Conservation (phyloP, 768 basidiomycete genomes). For the Leccinum longicurvipes region DNA sequence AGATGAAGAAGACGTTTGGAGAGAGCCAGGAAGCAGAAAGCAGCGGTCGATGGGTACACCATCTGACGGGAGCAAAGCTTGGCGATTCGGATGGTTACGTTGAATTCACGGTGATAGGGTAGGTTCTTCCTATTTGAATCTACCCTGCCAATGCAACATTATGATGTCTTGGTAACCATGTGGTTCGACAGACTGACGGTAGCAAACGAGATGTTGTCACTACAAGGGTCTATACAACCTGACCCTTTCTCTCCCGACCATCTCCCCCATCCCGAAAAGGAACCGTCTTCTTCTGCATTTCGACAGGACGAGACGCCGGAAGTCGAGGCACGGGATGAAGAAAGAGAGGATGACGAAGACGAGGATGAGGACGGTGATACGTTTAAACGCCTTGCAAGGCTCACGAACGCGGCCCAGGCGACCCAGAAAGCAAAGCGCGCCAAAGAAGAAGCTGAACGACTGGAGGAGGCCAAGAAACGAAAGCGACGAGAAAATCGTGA, state of each 20-base stretch:
- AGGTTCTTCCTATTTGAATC: neutral
- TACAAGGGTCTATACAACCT: constrained; percentile 77
- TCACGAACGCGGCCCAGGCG: constrained; percentile 29
- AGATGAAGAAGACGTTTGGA: neutral
- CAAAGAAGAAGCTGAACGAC: constrained; percentile 26
- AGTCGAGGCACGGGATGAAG: constrained; percentile 11
- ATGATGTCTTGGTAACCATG: constrained; percentile 1
- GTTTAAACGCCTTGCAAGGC: constrained; percentile 30
- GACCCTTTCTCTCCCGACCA: constrained; percentile 72
- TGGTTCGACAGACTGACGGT: constrained; percentile 62
- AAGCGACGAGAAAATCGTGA: constrained; percentile 24
- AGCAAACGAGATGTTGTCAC: constrained; percentile 90
- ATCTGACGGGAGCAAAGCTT: constrained; percentile 60
- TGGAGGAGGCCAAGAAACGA: constrained; percentile 30
- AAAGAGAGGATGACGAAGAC: constrained; percentile 7
- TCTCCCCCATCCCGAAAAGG: constrained; percentile 30
- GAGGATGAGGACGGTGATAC: constrained; percentile 32
- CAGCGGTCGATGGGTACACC: constrained; percentile 79
- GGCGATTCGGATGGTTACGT: constrained; percentile 67
- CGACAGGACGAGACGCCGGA: constrained; percentile 15
- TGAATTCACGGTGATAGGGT: constrained; percentile 88
- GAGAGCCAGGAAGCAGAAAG: constrained; percentile 37
- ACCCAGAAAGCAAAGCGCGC: constrained; percentile 22
- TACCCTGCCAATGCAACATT: neutral
- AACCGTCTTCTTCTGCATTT: neutral